Evolutionary conservation across 306 rosid species (phyloP).

Genomic region (Mimosa bimucronata): DNA sequence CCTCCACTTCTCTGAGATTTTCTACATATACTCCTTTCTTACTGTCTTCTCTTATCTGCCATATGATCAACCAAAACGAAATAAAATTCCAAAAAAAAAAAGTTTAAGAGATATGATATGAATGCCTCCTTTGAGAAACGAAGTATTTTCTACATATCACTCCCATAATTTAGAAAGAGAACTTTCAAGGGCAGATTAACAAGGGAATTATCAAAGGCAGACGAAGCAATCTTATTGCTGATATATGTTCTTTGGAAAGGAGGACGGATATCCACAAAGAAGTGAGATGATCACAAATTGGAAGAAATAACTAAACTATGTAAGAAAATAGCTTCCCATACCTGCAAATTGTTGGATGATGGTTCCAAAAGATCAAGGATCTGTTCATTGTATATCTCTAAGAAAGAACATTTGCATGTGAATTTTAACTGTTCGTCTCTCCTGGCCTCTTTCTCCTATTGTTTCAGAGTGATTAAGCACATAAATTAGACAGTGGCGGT

Average conservation of each 20-base stretch:
- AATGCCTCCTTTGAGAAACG: background rate
- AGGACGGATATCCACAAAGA: constrained; percentile 23
- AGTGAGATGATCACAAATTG: background rate
- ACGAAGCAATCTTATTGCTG: background rate
- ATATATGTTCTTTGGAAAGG: background rate
- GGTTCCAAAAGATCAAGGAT: constrained; percentile 98
- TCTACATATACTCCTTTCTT: constrained; percentile 98
- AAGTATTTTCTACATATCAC: constrained; percentile 14
- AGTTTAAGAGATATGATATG: background rate
- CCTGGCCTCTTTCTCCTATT: constrained; percentile 87
- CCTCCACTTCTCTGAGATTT: constrained; percentile 90
- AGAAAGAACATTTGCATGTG: constrained; percentile 87
- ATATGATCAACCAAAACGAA: constrained; percentile 24
- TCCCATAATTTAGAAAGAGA: constrained; percentile 1
- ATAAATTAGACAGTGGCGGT: constrained; percentile 10
- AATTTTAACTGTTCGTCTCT: constrained; percentile 88
- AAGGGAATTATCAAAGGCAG: background rate
- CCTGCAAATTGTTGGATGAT: constrained; percentile 87
- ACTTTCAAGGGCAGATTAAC: background rate
- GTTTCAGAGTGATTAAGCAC: constrained; percentile 23
- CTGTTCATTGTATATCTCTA: constrained; percentile 97
- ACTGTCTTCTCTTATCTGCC: constrained; percentile 88
- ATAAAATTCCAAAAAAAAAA: background rate
- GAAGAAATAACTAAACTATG: constrained; percentile 11
- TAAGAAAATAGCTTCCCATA: constrained; percentile 36